A percentile compares a stretch with the other conserved stretches of the same genome.
Conservation (phyloP, 2,329 filamentous ascomycete species). For the Botryotinia globosa region DNA sequence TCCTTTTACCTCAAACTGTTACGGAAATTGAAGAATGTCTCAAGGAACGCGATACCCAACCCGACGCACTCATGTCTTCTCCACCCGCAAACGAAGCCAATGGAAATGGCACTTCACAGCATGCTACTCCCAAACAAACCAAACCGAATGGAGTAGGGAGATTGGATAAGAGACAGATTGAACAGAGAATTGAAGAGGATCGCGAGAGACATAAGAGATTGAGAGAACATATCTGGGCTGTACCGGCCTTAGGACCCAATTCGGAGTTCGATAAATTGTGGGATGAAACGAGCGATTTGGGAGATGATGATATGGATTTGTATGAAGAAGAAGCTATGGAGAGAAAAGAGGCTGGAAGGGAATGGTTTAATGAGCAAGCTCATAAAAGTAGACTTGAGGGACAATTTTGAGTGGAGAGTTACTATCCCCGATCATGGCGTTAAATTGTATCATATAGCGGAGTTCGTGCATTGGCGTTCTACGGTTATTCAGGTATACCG, state of each 20-base stretch:
- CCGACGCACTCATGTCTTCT: conserved; percentile 23
- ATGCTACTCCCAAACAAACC: conserved; percentile 12
- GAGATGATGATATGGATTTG: conserved; percentile 78
- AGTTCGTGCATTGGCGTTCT: background rate
- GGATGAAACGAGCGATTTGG: conserved; percentile 83
- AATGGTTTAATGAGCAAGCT: conserved; percentile 35
- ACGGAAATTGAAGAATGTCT: conserved; percentile 79
- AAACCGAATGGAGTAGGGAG: conserved; percentile 34
- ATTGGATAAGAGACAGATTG: conserved; percentile 83
- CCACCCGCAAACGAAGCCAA: conserved; percentile 23
- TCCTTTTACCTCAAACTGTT: conserved; percentile 73
- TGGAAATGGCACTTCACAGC: conserved; percentile 27
- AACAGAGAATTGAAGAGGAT: conserved; percentile 96
- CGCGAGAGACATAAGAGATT: conserved; percentile 89
- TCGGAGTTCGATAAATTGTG: conserved; percentile 75
- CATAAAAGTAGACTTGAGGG: background rate
- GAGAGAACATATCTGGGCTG: conserved; percentile 90
- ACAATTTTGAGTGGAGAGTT: background rate
- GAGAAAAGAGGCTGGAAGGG: conserved; percentile 27
- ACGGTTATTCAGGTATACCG: background rate
- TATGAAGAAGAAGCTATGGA: conserved; percentile 66
- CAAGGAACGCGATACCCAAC: conserved; percentile 56
- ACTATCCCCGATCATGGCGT: background rate
- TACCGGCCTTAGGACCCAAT: conserved; percentile 52
- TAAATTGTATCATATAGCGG: background rate